Conservation (phyloP, 805 yeast species). For the Myxozyma udenii region DNA sequence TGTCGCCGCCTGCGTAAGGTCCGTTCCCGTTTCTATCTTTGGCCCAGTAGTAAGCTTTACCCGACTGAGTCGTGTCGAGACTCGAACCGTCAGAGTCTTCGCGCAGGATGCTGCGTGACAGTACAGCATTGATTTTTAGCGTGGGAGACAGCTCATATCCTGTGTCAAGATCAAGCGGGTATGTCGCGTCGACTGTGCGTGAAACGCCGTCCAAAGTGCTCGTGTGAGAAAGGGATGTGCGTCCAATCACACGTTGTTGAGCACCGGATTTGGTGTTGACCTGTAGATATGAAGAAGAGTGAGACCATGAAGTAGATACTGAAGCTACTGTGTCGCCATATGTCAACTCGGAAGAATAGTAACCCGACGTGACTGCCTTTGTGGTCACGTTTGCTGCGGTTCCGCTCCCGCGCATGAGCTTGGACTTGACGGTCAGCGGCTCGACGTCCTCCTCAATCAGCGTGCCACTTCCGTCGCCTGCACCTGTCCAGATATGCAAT, state of each 20-base stretch:
- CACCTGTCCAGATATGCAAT: slow-evolving; percentile 18
- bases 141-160: slow-evolving; percentile 15
- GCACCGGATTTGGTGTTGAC: slow-evolving; percentile 7
- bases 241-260: slow-evolving; percentile 15
- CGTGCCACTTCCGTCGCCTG: slow-evolving; percentile 12
- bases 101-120: slow-evolving; percentile 10
- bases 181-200: neutral
- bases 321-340: slow-evolving; percentile 4
- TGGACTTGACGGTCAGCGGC: slow-evolving; percentile 5
- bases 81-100: neutral
- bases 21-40: slow-evolving; percentile 20
- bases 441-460: neutral
- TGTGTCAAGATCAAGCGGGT: slow-evolving; percentile 20
- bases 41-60: slow-evolving; percentile 19
- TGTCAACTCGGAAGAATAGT: neutral
- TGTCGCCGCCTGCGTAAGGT: slow-evolving; percentile 27
- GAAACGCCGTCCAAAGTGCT: slow-evolving; percentile 10
- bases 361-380: slow-evolving; percentile 8
- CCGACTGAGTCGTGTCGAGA: slow-evolving; percentile 26
- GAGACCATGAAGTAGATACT: neutral
- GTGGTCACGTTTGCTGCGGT: slow-evolving; percentile 19
- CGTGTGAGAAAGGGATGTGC: neutral
- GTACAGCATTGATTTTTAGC: slow-evolving; percentile 15
- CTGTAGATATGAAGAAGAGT: slow-evolving; percentile 11
- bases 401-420: slow-evolving; percentile 1